Conservation (phyloP, 1,284 basidiomycete species). For the Thelephora terrestris region DNA sequence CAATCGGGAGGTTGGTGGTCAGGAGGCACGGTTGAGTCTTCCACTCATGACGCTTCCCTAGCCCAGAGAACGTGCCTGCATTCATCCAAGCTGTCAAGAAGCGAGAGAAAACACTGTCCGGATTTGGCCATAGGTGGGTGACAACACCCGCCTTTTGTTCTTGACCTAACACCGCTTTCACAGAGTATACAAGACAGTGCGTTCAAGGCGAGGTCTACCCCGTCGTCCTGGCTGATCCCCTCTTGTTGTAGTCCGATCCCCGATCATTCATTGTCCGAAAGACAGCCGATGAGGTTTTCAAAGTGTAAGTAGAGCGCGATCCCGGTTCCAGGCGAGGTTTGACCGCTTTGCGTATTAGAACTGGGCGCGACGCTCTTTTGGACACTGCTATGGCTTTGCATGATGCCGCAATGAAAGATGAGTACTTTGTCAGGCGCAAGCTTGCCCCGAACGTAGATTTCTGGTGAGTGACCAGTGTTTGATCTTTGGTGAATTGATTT, state of each 20-base stretch:
- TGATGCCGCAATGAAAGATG: constrained; percentile 79
- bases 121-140: constrained; percentile 72
- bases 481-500: neutral
- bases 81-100: constrained; percentile 80
- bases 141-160: neutral
- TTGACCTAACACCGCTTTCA: constrained; percentile 1
- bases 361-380: constrained; percentile 71
- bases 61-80: constrained; percentile 73
- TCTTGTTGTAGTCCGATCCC: constrained; percentile 57
- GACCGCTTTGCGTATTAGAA: constrained; percentile 30
- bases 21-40: neutral
- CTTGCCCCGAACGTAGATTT: constrained; percentile 79
- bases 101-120: constrained; percentile 77
- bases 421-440: constrained; percentile 70
- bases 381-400: constrained; percentile 84
- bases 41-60: constrained; percentile 15
- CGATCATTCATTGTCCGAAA: constrained; percentile 81
- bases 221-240: neutral
- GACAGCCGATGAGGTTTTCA: constrained; percentile 82
- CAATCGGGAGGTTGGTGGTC: constrained; percentile 61
- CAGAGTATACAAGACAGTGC: constrained; percentile 73
- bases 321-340: neutral
- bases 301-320: constrained; percentile 41
- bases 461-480: constrained; percentile 39
- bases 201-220: constrained; percentile 14